Conservation (phyloP, 176 grass and related monocot species). For the Otatea glauca region DNA sequence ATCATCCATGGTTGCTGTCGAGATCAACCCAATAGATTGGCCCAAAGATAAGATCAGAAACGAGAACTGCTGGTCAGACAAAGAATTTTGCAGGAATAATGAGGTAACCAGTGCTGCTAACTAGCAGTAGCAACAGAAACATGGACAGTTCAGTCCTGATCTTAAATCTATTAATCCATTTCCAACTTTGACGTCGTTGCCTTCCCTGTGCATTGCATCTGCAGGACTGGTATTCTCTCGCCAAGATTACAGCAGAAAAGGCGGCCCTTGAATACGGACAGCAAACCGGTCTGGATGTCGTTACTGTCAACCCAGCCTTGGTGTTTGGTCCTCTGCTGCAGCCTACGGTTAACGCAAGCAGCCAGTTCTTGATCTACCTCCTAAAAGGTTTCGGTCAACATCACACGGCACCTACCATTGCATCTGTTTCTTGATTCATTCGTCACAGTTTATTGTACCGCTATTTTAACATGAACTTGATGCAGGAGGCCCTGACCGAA, state of each 20-base stretch:
- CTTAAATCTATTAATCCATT: neutral
- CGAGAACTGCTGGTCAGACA: conserved; percentile 55
- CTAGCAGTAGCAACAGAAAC: neutral
- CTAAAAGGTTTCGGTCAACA: conserved; percentile 33
- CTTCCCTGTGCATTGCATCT: neutral
- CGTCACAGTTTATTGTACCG: too few relatives aligned
- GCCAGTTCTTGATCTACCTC: conserved; percentile 44
- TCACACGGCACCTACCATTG: too few relatives aligned
- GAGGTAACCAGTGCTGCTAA: neutral
- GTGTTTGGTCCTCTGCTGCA: conserved; percentile 49
- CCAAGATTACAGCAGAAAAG: conserved; percentile 51
- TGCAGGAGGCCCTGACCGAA: conserved; percentile 38
- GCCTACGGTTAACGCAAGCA: conserved; percentile 42
- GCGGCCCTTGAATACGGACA: conserved; percentile 39
- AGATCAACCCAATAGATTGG: conserved; percentile 44
- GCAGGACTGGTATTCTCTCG: conserved; percentile 50
- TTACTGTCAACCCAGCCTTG: conserved; percentile 43
- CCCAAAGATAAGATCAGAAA: conserved; percentile 44
- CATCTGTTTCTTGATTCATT: too few relatives aligned
- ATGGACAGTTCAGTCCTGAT: neutral
- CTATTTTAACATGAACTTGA: too few relatives aligned
- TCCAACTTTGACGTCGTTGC: too few relatives aligned
- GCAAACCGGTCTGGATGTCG: conserved; percentile 34
- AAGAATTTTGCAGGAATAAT: conserved; percentile 39
- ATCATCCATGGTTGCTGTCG: conserved; percentile 44